phyloP scores from a whole-genome alignment of 2,329 filamentous ascomycete genomes.

The Calycina herbarum region DNA sequence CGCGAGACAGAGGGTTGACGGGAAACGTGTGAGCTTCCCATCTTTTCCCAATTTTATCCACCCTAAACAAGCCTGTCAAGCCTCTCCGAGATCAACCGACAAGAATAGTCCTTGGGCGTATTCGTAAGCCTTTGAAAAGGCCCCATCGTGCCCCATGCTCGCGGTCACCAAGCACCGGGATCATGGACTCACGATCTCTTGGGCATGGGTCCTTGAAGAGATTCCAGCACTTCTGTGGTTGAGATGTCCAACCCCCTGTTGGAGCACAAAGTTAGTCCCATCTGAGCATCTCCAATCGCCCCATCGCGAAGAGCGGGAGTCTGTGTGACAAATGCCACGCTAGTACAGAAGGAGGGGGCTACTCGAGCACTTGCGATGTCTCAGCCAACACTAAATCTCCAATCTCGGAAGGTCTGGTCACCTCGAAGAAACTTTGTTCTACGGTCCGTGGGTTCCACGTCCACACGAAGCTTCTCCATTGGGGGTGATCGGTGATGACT shows the following conservation, averaged over 20 bases:
- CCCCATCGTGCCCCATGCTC: conserved; percentile 2
- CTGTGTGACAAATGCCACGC: neutral
- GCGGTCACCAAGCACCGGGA: conserved; percentile 1
- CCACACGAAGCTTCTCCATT: conserved; percentile 1
- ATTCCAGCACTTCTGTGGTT: neutral
- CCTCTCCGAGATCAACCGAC: conserved; percentile 5
- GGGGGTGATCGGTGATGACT: neutral
- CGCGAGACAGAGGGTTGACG: neutral
- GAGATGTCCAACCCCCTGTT: neutral
- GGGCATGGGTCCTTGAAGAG: neutral
- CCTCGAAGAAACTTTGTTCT: neutral
- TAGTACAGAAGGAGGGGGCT: neutral
- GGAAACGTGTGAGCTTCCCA: conserved; percentile 1
- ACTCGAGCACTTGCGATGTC: neutral
- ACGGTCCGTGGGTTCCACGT: neutral
- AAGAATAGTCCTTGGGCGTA: conserved; percentile 3
- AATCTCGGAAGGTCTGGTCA: conserved; percentile 5
- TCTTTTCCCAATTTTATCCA: conserved; percentile 2
- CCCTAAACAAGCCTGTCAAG: conserved; percentile 2
- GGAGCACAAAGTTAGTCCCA: conserved; percentile 5
- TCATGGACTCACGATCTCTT: neutral
- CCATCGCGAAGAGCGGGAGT: conserved; percentile 2
- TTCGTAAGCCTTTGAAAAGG: neutral
- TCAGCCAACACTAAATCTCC: neutral
- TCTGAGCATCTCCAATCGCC: conserved; percentile 3